phyloP scores from a whole-genome alignment of 108 stramenopile genomes.

The Cyclostephanos tholiformis region DNA sequence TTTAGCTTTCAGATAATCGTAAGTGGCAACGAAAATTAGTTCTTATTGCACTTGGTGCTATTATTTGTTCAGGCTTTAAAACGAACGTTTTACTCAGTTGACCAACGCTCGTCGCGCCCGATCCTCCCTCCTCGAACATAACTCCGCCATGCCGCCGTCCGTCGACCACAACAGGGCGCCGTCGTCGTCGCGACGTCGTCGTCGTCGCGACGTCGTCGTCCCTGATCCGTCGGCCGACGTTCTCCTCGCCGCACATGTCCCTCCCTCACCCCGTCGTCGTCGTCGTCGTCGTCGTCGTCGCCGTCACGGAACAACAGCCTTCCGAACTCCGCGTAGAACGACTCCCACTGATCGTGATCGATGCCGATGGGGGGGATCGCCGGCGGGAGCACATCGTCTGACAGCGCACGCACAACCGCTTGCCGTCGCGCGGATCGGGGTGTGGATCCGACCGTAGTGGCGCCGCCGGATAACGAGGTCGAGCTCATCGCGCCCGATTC shows the following conservation, averaged over 20 bases:
- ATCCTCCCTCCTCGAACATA: slow-evolving; percentile 33
- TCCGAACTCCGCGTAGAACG: slow-evolving; percentile 43
- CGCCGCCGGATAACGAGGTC: neutral
- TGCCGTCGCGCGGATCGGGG: neutral
- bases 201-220: neutral
- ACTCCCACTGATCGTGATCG: slow-evolving; percentile 29
- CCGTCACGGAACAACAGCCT: slow-evolving; percentile 19
- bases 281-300: neutral
- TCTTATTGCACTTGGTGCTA: too few relatives aligned
- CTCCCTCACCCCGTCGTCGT: neutral
- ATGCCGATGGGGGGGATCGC: slow-evolving; percentile 28
- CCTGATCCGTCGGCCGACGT: slow-evolving; percentile 3
- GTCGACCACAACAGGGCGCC: slow-evolving; percentile 38
- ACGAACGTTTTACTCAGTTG: too few relatives aligned
- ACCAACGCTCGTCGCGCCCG: slow-evolving; percentile 28
- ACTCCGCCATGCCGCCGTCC: slow-evolving; percentile 33
- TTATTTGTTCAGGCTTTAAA: too few relatives aligned
- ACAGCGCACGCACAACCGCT: slow-evolving; percentile 9
- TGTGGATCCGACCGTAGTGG: neutral
- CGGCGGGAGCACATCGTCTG: slow-evolving; percentile 25
- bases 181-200: too few relatives aligned
- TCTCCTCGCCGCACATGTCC: neutral
- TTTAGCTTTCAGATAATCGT: too few relatives aligned
- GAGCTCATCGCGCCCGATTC: neutral
- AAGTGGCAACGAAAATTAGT: too few relatives aligned